phyloP scores from a whole-genome alignment of 179 eudicot species.

The Beta corolliflora region DNA sequence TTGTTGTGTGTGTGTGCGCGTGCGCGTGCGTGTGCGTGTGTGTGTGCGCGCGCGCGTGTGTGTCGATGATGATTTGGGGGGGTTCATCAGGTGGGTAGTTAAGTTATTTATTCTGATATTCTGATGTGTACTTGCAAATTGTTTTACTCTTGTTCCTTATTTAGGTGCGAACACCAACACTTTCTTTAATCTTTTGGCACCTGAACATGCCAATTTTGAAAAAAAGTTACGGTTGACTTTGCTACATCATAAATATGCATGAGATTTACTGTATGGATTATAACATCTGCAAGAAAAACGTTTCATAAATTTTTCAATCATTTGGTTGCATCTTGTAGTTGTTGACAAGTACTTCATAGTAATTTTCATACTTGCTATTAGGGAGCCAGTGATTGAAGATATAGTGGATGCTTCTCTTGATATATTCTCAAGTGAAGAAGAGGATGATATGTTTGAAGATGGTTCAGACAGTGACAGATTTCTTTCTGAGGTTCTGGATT shows the following conservation, averaged over 20 bases:
- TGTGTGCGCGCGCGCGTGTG: too few relatives aligned
- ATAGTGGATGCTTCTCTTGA: constrained; percentile 61
- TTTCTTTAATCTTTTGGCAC: background rate
- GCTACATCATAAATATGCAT: constrained; percentile 4
- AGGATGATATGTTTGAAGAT: constrained; percentile 46
- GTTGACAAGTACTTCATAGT: background rate
- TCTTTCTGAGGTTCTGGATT: constrained; percentile 74
- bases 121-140: background rate
- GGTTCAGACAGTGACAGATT: constrained; percentile 81
- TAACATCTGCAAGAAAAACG: background rate
- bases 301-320: background rate
- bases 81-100: background rate
- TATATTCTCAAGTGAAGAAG: constrained; percentile 56
- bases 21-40: too few relatives aligned
- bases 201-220: background rate
- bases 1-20: background rate
- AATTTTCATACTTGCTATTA: constrained; percentile 25
- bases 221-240: background rate
- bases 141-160: background rate
- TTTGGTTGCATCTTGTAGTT: background rate
- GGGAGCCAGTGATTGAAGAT: constrained; percentile 45
- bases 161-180: background rate
- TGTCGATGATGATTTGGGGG: background rate
- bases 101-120: background rate
- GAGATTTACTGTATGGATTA: background rate